Evolutionary conservation across 1,284 basidiomycete genomes (phyloP).

Genomic region (Polyporus tsugae): DNA sequence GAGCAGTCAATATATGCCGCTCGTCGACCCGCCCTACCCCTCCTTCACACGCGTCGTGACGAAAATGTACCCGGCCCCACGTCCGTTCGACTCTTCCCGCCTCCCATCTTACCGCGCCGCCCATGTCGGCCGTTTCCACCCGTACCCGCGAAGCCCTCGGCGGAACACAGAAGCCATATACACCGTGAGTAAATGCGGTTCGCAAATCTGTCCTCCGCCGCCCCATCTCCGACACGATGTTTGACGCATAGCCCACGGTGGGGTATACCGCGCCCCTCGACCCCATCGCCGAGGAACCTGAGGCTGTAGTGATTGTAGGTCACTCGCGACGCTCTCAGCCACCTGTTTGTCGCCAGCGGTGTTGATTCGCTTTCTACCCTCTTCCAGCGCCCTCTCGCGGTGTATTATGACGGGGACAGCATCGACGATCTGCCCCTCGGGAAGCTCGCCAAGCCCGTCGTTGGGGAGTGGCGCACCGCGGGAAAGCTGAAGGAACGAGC

Average conservation of each 20-base stretch:
- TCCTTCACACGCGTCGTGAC: neutral
- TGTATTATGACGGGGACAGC: neutral
- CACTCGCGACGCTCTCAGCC: neutral
- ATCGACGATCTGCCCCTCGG: neutral
- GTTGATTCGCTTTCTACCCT: neutral
- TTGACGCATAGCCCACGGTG: neutral
- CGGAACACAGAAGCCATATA: neutral
- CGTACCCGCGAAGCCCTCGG: neutral
- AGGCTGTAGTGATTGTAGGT: neutral
- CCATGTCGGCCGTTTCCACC: neutral
- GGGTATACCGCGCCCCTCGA: neutral
- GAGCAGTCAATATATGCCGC: neutral
- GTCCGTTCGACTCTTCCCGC: neutral
- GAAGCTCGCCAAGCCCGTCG: neutral
- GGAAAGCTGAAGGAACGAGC: neutral
- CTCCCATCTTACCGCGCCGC: neutral
- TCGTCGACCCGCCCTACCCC: neutral
- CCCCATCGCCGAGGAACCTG: neutral
- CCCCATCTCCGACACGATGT: neutral
- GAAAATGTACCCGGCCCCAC: neutral
- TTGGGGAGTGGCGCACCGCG: neutral
- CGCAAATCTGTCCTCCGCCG: neutral
- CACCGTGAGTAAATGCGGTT: slow-evolving; percentile 2
- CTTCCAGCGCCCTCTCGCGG: neutral
- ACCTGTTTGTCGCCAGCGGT: neutral